phyloP scores from a whole-genome alignment of 2,329 filamentous ascomycete genomes.

The Helicocarpus griseus region DNA sequence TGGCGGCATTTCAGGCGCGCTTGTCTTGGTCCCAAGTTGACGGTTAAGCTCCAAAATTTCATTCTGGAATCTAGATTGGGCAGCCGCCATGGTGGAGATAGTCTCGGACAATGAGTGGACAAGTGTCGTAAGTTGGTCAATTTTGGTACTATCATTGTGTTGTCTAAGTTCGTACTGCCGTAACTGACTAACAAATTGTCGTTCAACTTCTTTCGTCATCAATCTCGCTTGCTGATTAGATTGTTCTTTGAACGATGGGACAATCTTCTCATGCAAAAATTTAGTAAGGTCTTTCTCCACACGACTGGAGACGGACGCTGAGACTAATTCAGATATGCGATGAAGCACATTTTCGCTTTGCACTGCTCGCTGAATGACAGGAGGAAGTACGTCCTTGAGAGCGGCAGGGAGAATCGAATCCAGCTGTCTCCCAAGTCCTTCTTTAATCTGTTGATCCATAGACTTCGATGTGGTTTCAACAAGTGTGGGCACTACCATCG shows the following conservation, averaged over 20 bases:
- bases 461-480: constrained; percentile 57
- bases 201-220: constrained; percentile 59
- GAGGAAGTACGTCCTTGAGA: constrained; percentile 60
- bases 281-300: constrained; percentile 61
- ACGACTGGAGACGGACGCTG: constrained; percentile 54
- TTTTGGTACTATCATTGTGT: constrained; percentile 46
- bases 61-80: constrained; percentile 33
- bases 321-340: constrained; percentile 61
- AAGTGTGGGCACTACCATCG: constrained; percentile 65
- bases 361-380: constrained; percentile 56
- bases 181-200: constrained; percentile 44
- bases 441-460: constrained; percentile 61
- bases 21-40: constrained; percentile 17
- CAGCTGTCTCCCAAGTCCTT: constrained; percentile 57
- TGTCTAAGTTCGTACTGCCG: constrained; percentile 43
- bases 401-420: constrained; percentile 61
- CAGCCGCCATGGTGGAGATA: constrained; percentile 34
- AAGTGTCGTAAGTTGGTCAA: constrained; percentile 50
- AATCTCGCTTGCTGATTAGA: constrained; percentile 58
- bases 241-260: constrained; percentile 56
- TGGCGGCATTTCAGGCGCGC: constrained; percentile 10
- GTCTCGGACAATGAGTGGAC: constrained; percentile 46
- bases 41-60: constrained; percentile 31
- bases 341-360: constrained; percentile 66
- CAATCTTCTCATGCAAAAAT: constrained; percentile 53